Conservation (phyloP, 257 asterid genomes). For the Przewalskia tangutica region DNA sequence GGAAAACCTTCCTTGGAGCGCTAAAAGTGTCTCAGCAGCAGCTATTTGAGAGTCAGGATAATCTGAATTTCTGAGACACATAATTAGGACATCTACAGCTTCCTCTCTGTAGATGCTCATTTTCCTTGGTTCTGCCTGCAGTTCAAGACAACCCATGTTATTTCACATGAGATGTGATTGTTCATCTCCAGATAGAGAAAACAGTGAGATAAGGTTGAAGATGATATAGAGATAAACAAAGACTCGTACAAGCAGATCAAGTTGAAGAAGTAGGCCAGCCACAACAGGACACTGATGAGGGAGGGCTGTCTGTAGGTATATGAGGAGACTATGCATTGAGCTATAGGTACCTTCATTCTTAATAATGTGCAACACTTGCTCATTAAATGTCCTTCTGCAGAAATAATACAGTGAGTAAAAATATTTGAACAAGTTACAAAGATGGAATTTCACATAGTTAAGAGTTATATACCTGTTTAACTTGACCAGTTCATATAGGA, state of each 20-base stretch:
- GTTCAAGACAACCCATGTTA: not conserved
- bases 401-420: conserved; percentile 1
- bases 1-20: conserved; percentile 77
- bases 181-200: not conserved
- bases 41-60: conserved; percentile 44
- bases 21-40: conserved; percentile 65
- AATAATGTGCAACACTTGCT: conserved; percentile 47
- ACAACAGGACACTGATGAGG: conserved; percentile 52
- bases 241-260: conserved; percentile 57
- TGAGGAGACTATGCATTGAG: conserved; percentile 67
- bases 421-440: not conserved
- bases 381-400: conserved; percentile 55
- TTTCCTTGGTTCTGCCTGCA: conserved; percentile 76
- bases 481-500: conserved; percentile 59
- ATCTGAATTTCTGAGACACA: conserved; percentile 61
- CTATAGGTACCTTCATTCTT: conserved; percentile 70
- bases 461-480: conserved; percentile 43
- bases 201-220: not conserved
- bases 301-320: conserved; percentile 48
- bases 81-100: conserved; percentile 58
- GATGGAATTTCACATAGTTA: not conserved
- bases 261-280: conserved; percentile 79
- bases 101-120: conserved; percentile 90
- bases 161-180: not conserved
- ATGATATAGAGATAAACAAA: not conserved